phyloP scores from a whole-genome alignment of 164 flowering plant species.

The Chimonanthus salicifolius region DNA sequence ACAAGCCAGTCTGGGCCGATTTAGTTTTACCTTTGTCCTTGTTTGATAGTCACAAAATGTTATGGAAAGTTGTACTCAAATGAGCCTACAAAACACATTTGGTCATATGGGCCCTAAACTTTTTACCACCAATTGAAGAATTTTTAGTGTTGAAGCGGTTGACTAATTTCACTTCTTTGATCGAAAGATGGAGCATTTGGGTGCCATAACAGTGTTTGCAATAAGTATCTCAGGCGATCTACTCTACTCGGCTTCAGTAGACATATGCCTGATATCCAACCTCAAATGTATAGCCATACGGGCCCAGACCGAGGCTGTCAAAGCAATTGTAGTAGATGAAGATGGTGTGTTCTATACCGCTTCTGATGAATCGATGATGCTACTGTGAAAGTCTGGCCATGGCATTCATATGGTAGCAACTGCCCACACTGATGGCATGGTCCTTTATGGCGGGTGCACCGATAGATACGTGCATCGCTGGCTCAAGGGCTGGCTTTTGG shows the following conservation, averaged over 20 bases:
- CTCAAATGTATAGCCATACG: conserved; percentile 51
- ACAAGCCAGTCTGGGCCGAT: too few species aligned
- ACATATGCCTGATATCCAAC: conserved; percentile 48
- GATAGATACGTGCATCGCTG: conserved; percentile 15
- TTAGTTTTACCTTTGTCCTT: too few species aligned
- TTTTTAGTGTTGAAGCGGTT: too few species aligned
- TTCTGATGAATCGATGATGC: conserved; percentile 40
- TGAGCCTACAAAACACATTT: too few species aligned
- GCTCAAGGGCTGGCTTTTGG: conserved; percentile 9
- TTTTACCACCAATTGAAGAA: too few species aligned
- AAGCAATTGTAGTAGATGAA: conserved; percentile 33
- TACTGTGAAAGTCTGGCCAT: conserved; percentile 49
- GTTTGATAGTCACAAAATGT: too few species aligned
- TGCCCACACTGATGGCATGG: conserved; percentile 23
- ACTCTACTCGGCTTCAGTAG: conserved; percentile 46
- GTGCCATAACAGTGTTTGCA: conserved; percentile 41
- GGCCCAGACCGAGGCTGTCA: conserved; percentile 42
- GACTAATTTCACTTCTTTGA: too few species aligned
- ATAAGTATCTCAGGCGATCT: conserved; percentile 39
- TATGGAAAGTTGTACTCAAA: too few species aligned
- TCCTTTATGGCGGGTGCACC: conserved; percentile 12
- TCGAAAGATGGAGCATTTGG: conserved; percentile 31
- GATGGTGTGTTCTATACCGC: conserved; percentile 55
- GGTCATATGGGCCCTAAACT: too few species aligned
- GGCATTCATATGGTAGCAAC: conserved; percentile 25